Base-by-base conservation (phyloP, 1,139 yeast species). In the Hyphopichia burtonii region DNA sequence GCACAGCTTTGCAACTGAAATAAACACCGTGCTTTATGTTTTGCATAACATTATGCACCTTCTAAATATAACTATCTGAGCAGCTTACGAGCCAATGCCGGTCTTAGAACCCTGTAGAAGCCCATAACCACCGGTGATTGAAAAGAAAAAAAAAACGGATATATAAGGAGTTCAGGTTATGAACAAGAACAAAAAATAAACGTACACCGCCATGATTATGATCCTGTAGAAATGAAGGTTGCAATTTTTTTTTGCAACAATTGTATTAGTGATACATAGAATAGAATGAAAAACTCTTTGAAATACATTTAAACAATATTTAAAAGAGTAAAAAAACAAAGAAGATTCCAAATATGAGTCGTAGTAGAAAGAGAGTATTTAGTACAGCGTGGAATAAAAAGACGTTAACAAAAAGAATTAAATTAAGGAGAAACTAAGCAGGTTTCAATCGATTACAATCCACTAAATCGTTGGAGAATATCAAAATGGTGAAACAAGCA, bases 381-480 rank as follows among this genome's bases (percentile, higher is more conserved):
- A 25, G 11, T 25, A 25, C 28, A 25, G 28, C 28, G 28, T 25
- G 28, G 23, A 25, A 25, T 12, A 25, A 25, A 25, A 25, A 25
- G 28, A 25, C 28, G 28, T 25, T 8, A 25, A 10, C 28, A 25
- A 5, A 25, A 11, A 25, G 3, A 33, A 44, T n/a, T n/a, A n/a
- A n/a, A n/a, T n/a, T n/a, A 14, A 36, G 49, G 1, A 31, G 28
- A 17, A 31, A 28, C 17, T 6, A 20, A 20, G 23, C 23, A 5
- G 8, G 23, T 20, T 20, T 20, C 28, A 8, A 25, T 11, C 11
- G 12, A 30, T 4, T 4, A 11, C 32, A 30, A 12, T 30, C 32
- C 32, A 30, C 14, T 5, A 30, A 30, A 14, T 30, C 32, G 32
- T 9, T n/a, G 32, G n/a, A 25, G 12, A 11, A 9, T 25, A 9